Evolutionary conservation across 306 rosid genomes (phyloP).

Genomic region (Quercus gilva): DNA sequence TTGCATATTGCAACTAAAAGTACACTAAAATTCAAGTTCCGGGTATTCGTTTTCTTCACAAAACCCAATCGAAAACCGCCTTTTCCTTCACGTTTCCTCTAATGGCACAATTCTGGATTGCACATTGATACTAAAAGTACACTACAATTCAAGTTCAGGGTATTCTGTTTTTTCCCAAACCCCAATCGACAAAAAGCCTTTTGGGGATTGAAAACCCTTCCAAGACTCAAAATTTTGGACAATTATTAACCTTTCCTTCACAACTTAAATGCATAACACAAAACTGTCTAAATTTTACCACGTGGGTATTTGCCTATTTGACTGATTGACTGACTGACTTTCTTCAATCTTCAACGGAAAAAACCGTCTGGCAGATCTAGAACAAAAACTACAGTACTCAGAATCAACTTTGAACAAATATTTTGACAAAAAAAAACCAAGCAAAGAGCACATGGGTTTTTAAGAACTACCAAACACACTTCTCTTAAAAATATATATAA

Average conservation of each 20-base stretch:
- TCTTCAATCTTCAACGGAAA: background rate
- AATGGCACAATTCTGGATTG: slow-evolving; percentile 58
- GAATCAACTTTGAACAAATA: slow-evolving; percentile 21
- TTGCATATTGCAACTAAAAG: slow-evolving; percentile 50
- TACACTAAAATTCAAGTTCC: slow-evolving; percentile 24
- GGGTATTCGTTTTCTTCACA: background rate
- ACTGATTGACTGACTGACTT: too few relatives aligned
- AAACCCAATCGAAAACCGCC: background rate
- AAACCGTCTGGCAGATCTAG: slow-evolving; percentile 34
- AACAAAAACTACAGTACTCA: slow-evolving; percentile 5
- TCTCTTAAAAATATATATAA: background rate
- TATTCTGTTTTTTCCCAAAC: background rate
- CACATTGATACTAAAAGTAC: slow-evolving; percentile 41
- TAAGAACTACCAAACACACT: background rate
- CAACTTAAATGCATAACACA: background rate
- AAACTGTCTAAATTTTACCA: background rate
- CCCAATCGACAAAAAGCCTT: background rate
- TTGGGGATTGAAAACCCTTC: background rate
- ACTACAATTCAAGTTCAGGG: slow-evolving; percentile 24
- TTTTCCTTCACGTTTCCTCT: slow-evolving; percentile 72
- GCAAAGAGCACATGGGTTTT: background rate
- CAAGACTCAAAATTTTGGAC: background rate
- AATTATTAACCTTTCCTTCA: background rate
- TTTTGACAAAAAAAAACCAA: background rate
- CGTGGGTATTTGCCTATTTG: background rate